Evolutionary conservation across 2,329 filamentous ascomycete species (phyloP).

Genomic region (Botrytis fabae): DNA sequence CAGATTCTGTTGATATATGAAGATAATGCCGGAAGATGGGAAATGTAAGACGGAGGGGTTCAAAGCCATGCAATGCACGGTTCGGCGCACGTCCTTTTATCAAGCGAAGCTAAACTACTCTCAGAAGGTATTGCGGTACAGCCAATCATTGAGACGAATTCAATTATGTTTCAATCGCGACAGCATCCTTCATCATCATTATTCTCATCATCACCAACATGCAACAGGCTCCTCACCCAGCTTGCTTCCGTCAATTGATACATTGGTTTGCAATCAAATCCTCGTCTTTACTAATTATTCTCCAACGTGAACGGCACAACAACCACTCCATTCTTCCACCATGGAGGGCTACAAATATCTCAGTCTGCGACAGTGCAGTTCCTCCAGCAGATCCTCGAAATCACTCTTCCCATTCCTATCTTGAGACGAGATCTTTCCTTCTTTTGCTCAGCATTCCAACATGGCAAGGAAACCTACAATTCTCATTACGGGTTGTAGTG

Average conservation of each 20-base stretch:
- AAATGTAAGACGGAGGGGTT: background rate
- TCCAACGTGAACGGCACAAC: background rate
- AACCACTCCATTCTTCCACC: background rate
- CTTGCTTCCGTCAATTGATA: background rate
- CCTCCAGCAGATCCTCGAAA: background rate
- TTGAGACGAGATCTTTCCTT: background rate
- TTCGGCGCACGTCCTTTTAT: background rate
- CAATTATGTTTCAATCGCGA: background rate
- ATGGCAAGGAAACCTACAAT: background rate
- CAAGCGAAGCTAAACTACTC: background rate
- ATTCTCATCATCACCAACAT: background rate
- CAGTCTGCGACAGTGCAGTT: background rate
- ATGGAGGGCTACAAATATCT: too few species aligned
- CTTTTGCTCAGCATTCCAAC: too few species aligned
- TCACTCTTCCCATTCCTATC: background rate
- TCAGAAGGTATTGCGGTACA: slow-evolving; percentile 1
- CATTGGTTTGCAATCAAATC: background rate
- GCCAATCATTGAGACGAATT: slow-evolving; percentile 1
- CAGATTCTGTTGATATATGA: background rate
- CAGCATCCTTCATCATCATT: background rate
- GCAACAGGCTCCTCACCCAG: background rate
- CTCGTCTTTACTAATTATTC: background rate
- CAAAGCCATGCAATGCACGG: background rate
- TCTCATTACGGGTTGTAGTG: background rate
- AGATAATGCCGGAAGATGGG: background rate